Evolutionary conservation across 1,284 basidiomycete species (phyloP).

Genomic region (Stereum hirsutum): DNA sequence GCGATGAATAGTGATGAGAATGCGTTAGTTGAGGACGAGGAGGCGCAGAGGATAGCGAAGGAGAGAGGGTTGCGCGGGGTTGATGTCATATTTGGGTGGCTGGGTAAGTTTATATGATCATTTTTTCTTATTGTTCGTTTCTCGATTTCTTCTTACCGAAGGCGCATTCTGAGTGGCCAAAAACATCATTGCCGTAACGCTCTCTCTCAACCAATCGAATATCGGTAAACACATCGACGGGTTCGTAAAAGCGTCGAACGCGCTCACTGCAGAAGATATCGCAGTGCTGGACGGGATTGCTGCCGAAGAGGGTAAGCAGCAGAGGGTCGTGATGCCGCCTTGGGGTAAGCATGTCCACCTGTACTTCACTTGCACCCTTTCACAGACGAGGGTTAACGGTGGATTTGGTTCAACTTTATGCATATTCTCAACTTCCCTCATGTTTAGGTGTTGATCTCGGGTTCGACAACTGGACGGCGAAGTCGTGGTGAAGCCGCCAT

Average conservation of each 20-base stretch:
- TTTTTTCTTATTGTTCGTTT: background rate
- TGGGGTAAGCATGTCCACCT: constrained; percentile 45
- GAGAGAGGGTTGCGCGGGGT: constrained; percentile 50
- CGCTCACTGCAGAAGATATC: constrained; percentile 53
- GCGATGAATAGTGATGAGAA: constrained; percentile 72
- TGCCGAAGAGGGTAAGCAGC: constrained; percentile 64
- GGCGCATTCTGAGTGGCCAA: constrained; percentile 38
- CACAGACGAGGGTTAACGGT: too few species aligned
- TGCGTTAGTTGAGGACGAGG: constrained; percentile 64
- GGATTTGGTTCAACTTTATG: constrained; percentile 6
- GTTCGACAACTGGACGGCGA: constrained; percentile 52
- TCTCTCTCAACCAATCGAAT: constrained; percentile 68
- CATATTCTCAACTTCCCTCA: constrained; percentile 3
- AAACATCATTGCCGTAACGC: constrained; percentile 60
- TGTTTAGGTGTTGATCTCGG: constrained; percentile 52
- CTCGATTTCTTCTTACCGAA: background rate
- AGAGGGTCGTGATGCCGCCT: constrained; percentile 51
- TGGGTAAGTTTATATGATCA: constrained; percentile 38
- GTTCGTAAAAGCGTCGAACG: constrained; percentile 34
- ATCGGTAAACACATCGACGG: constrained; percentile 65
- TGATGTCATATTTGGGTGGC: constrained; percentile 63
- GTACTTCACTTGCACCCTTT: too few species aligned
- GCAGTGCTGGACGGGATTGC: constrained; percentile 57
- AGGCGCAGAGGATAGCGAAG: constrained; percentile 52
- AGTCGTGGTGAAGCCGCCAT: constrained; percentile 3